Conservation (phyloP, 1,284 basidiomycete genomes). For the Marasmius fiardii region DNA sequence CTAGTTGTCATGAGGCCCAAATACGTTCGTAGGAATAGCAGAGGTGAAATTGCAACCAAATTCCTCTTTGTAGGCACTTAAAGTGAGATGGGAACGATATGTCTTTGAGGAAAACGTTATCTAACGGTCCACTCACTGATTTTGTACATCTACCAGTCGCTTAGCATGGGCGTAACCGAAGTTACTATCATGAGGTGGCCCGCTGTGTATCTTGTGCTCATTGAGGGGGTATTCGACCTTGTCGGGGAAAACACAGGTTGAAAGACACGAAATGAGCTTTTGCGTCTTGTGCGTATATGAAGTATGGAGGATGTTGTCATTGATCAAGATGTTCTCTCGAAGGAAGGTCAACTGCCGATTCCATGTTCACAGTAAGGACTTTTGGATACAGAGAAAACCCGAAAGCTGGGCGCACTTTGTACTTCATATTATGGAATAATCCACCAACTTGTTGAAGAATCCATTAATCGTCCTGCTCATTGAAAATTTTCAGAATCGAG, state of each 20-base stretch:
- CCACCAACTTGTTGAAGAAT: constrained; percentile 79
- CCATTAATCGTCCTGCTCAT: not conserved
- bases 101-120: no score
- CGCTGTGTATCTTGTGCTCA: constrained; percentile 84
- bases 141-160: constrained; percentile 90
- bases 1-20: constrained; percentile 84
- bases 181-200: constrained; percentile 86
- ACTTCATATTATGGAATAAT: constrained; percentile 88
- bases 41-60: constrained; percentile 89
- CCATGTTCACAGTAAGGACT: not conserved
- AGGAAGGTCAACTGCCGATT: constrained; percentile 71
- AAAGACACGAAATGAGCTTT: constrained; percentile 84
- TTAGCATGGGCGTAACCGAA: constrained; percentile 93
- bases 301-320: constrained; percentile 82
- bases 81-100: no score
- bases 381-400: not conserved
- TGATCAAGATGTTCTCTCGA: constrained; percentile 87
- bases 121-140: constrained; percentile 58
- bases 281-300: constrained; percentile 59
- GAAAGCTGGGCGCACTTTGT: constrained; percentile 53
- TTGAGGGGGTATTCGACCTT: constrained; percentile 86
- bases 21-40: constrained; percentile 91
- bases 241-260: constrained; percentile 88
- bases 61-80: constrained; percentile 86
- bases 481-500: not conserved